Percentiles rank a stretch among this genome's conserved stretches.
phyloP scores from a whole-genome alignment of 2,329 filamentous ascomycete species.

The Drechslerella dactyloides region DNA sequence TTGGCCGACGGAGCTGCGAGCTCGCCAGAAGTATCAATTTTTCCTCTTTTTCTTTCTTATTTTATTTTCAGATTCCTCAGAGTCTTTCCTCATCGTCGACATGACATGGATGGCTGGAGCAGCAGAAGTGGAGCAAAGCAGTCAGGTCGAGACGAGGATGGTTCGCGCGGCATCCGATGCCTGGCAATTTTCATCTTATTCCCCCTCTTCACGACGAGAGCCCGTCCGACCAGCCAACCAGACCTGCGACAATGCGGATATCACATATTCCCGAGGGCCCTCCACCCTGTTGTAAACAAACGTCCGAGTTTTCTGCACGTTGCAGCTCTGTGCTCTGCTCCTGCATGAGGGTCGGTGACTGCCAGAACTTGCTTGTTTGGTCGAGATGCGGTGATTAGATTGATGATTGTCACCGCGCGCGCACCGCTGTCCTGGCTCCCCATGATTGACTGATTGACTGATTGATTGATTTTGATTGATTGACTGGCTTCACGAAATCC shows the following conservation, averaged over 20 bases:
- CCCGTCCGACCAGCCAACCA: constrained; percentile 22
- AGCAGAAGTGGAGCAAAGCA: constrained; percentile 37
- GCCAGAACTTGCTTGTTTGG: constrained; percentile 25
- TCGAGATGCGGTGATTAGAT: not conserved
- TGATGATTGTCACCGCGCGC: constrained; percentile 29
- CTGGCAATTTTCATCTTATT: constrained; percentile 19
- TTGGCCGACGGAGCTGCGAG: constrained; percentile 44
- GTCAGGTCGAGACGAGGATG: constrained; percentile 46
- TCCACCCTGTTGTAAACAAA: not conserved
- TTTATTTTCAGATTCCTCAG: not conserved
- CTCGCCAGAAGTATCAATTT: constrained; percentile 39
- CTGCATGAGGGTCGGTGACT: constrained; percentile 19
- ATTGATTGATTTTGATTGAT: not conserved
- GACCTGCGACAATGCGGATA: constrained; percentile 33
- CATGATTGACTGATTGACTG: not conserved
- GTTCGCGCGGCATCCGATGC: constrained; percentile 41
- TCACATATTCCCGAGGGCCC: constrained; percentile 15
- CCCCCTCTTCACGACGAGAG: not conserved
- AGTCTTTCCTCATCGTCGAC: too few species aligned
- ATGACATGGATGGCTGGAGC: constrained; percentile 4
- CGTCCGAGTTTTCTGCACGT: not conserved
- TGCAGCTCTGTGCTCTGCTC: constrained; percentile 7
- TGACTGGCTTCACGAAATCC: constrained; percentile 29
- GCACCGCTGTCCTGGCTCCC: not conserved
- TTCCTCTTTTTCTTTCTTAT: constrained; percentile 15